Evolutionary conservation across 108 stramenopile species (phyloP), one percentile per base, ranked within the genome.

Genomic region (Craspedostauros australis): DNA sequence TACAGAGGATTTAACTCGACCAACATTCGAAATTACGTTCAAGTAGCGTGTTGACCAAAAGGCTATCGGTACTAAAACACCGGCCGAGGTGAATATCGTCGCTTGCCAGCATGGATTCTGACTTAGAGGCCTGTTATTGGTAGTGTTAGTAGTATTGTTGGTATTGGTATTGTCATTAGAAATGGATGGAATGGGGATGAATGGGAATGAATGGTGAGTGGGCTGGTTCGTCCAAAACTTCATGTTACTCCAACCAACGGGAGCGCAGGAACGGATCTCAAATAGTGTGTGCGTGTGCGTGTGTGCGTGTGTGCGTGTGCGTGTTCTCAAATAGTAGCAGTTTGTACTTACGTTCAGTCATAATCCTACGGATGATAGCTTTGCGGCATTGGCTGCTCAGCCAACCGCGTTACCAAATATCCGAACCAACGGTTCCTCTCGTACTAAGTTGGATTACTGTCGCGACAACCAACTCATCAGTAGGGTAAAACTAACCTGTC

Each of bases 371-470:
- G 84, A 90, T 86, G 88, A 76, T 86, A 90, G 84, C 84, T 86
- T 90, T 79, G 83, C 78, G 81, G 81, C 87, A 84, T 81, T 89
- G 80, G 83, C 87, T 89, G 51, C 76, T 82, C 83, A 84, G 73
- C 80, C 80, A 89, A 84, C 83, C 71, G 76, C 79, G 77, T 86
- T 83, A 91, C 89, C 93, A 91, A 94, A 70, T 90, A 87, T 91
- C 88, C 76, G 86, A 90, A 88, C 86, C 93, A 94, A 90, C 86
- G 89, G 87, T 94, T 94, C 93, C 89, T 94, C 93, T 94, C 87
- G 93, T 91, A 94, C 93, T 91, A 94, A 94, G 87, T 88, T 94
- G 85, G 84, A 94, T 91, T 94, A 91, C 88, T 90, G 83, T 88
- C 67, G 75, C 82, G 82, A 80, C 88, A 88, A 84, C 86, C 44